These are phyloP conservation scores for Suillus sp. DNA, from an alignment of 768 basidiomycete genomes.

Conservation along the genomic window DNA sequence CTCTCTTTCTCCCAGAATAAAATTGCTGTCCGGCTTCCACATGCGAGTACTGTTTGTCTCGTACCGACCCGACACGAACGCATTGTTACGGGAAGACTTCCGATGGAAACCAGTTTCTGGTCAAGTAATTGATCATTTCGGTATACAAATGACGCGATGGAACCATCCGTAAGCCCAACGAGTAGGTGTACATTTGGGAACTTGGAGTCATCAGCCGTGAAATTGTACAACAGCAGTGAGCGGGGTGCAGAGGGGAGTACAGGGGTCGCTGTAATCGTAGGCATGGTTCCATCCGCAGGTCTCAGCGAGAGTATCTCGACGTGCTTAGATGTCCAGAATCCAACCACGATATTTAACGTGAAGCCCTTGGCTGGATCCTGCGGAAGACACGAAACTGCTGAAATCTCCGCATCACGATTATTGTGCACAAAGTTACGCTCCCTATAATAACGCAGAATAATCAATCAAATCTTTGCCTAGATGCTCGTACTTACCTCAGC, in stretches of 20 bases:
- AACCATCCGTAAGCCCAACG: constrained; percentile 76
- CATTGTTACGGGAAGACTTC: constrained; percentile 65
- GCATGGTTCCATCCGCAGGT: constrained; percentile 17
- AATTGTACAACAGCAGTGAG: constrained; percentile 57
- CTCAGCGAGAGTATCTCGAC: constrained; percentile 56
- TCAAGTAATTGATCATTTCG: constrained; percentile 43
- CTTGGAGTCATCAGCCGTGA: constrained; percentile 46
- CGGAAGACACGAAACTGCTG: constrained; percentile 67
- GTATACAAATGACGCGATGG: constrained; percentile 59
- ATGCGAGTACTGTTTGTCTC: constrained; percentile 63
- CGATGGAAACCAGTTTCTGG: constrained; percentile 63
- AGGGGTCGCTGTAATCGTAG: constrained; percentile 27
- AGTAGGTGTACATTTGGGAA: constrained; percentile 51
- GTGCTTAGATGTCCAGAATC: constrained; percentile 73
- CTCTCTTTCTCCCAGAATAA: constrained; percentile 68
- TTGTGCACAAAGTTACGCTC: constrained; percentile 28
- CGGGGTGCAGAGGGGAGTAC: constrained; percentile 46
- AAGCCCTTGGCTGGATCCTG: constrained; percentile 49
- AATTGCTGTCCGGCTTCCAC: constrained; percentile 68
- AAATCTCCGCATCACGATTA: constrained; percentile 52
- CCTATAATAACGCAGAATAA: neutral
- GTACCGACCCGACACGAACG: constrained; percentile 57
- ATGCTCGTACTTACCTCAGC: constrained; percentile 13
- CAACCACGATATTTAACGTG: constrained; percentile 56
- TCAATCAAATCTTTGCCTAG: neutral